Conservation (phyloP, 257 asterid genomes). For the Marsdenia floribunda region DNA sequence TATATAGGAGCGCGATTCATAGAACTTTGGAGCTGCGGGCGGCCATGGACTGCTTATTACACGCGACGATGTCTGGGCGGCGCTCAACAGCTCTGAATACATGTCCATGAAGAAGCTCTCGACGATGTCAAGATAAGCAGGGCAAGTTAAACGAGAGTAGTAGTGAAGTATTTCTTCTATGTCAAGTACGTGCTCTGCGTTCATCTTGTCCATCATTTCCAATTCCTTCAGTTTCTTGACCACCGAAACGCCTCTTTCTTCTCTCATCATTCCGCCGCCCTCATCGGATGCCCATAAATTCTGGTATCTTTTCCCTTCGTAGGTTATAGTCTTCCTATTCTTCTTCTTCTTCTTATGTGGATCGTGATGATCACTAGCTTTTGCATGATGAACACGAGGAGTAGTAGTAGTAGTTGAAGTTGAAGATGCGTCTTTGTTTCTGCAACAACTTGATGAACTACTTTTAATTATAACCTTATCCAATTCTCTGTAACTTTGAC, state of each 20-base stretch:
- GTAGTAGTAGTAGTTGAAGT: background rate
- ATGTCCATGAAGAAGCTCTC: constrained; percentile 49
- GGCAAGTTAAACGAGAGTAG: constrained; percentile 38
- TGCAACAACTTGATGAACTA: background rate
- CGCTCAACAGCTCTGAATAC: constrained; percentile 27
- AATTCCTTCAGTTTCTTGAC: constrained; percentile 28
- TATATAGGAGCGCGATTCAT: background rate
- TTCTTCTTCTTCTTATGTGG: constrained; percentile 7
- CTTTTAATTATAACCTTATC: background rate
- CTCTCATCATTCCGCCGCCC: background rate
- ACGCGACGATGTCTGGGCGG: background rate
- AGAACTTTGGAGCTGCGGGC: background rate
- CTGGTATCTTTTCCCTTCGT: constrained; percentile 20
- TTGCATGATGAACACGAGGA: too few relatives aligned
- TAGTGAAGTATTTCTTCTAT: constrained; percentile 33
- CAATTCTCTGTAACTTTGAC: constrained; percentile 16
- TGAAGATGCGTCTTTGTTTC: background rate
- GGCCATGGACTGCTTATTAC: constrained; percentile 6
- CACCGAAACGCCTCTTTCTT: constrained; percentile 23
- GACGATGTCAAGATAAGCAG: constrained; percentile 46
- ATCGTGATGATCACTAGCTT: background rate
- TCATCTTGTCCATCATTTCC: constrained; percentile 33
- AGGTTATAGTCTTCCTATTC: constrained; percentile 16
- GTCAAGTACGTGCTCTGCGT: constrained; percentile 31
- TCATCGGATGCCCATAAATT: background rate